Base-by-base conservation (phyloP, 371 early-diverging fungal genomes). In the Capillidium rhysosporum region DNA sequence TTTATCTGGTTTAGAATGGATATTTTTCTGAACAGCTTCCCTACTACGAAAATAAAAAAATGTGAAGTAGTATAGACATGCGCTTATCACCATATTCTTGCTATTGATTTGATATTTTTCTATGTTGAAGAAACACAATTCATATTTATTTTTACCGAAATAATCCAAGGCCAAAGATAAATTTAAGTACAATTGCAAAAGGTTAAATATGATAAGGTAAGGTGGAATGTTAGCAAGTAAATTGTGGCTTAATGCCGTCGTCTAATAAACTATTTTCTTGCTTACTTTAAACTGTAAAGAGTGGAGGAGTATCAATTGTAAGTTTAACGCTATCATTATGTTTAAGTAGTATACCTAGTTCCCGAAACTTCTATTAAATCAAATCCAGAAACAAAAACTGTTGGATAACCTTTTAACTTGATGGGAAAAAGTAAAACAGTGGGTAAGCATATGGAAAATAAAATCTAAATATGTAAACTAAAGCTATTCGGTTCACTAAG, bases 221-320 rank as follows among this genome's bases (percentile, higher is more conserved):
- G 7, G 9, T 7, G 7, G 16, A 43, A 14, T 5, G n/a, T n/a
- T n/a, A n/a, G n/a, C n/a, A n/a, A n/a, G n/a, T n/a, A n/a, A n/a
- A n/a, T n/a, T n/a, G n/a, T n/a, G n/a, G n/a, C n/a, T n/a, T n/a
- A 43, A 18, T 18, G 43, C 5, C 7, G 14, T 18, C 2, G 16
- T 34, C 51, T 34, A 51, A 21, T 51, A 51, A 8, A 28, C 28
- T 10, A 51, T 28, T 39, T 51, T 34, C 51, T 34, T 31, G 14
- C n/a, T 29, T 7, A 12, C 10, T 0, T 14, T 51, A n/a, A 34
- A 34, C 14, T 51, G 20, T 34, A 51, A 21, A 14, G 14, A 16
- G 2, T 51, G 51, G n/a, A 51, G 0, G 51, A 51, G 34, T 12
- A 51, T 34, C 25, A 51, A 28, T 23, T 51, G 51, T 38, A 51